Conservation (phyloP, 208 protist genomes). For the Leishmania tarentolae region DNA sequence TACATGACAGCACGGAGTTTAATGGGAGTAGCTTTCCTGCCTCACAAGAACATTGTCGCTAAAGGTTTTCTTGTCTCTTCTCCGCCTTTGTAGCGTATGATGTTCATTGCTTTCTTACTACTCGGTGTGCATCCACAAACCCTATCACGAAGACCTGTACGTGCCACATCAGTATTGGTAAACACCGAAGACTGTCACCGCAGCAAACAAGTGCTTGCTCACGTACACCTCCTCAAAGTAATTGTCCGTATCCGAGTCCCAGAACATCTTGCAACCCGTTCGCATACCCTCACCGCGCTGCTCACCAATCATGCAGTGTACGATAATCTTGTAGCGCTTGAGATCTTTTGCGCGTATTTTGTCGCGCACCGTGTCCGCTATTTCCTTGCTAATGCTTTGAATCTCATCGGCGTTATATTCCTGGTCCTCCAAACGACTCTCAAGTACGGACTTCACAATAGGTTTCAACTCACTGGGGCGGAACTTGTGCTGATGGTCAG, state of each 20-base stretch:
- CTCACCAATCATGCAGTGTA: slow-evolving; percentile 94
- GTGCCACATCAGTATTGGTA: slow-evolving; percentile 85
- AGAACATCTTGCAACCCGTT: slow-evolving; percentile 95
- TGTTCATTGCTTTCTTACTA: neutral
- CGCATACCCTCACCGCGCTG: slow-evolving; percentile 91
- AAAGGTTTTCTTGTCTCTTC: neutral
- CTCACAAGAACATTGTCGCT: neutral
- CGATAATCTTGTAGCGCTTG: slow-evolving; percentile 93
- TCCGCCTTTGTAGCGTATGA: neutral
- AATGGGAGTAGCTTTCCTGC: neutral
- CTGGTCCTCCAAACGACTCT: slow-evolving; percentile 80
- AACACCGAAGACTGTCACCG: slow-evolving; percentile 92
- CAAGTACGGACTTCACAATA: slow-evolving; percentile 76
- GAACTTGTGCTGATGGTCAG: slow-evolving; percentile 88
- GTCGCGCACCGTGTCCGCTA: slow-evolving; percentile 91
- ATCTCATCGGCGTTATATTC: slow-evolving; percentile 92
- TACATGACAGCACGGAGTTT: slow-evolving; percentile 1
- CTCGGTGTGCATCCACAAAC: neutral
- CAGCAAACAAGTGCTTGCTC: slow-evolving; percentile 87
- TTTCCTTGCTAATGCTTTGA: slow-evolving; percentile 92
- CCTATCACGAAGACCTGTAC: neutral
- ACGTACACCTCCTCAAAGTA: slow-evolving; percentile 94
- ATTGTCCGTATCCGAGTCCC: slow-evolving; percentile 95
- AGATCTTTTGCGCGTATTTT: slow-evolving; percentile 80
- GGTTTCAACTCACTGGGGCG: slow-evolving; percentile 80